A percentile compares a stretch with the other conserved stretches of the same genome.
phyloP scores from a whole-genome alignment of 495 filamentous ascomycete species.

The Talaromyces wortmannii region DNA sequence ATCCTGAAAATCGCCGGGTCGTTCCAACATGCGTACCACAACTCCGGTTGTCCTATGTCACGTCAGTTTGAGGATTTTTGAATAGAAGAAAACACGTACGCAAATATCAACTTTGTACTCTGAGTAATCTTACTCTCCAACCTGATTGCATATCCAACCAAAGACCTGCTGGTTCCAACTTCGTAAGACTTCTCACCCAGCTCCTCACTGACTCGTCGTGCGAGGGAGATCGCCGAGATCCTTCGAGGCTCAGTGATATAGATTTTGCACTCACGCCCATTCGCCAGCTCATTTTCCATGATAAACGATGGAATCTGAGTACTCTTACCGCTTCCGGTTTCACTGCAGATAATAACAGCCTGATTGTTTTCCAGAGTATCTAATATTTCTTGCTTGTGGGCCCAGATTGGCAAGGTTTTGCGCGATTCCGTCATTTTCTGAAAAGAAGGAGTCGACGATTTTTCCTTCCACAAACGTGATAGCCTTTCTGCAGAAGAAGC shows the following conservation, averaged over 20 bases:
- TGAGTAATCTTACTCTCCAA: constrained; percentile 78
- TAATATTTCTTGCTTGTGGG: constrained; percentile 70
- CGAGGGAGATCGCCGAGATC: constrained; percentile 92
- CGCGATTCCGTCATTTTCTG: constrained; percentile 46
- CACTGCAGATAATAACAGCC: constrained; percentile 85
- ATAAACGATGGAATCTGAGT: constrained; percentile 93
- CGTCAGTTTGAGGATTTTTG: not conserved
- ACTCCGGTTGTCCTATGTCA: constrained; percentile 60
- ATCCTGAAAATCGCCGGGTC: constrained; percentile 73
- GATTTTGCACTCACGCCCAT: constrained; percentile 78
- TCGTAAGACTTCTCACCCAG: constrained; percentile 78
- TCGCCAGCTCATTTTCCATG: constrained; percentile 76
- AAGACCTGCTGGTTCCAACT: constrained; percentile 70
- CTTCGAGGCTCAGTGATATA: constrained; percentile 94
- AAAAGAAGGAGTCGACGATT: constrained; percentile 50
- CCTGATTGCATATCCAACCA: constrained; percentile 91
- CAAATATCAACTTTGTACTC: constrained; percentile 80
- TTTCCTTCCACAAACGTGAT: constrained; percentile 63
- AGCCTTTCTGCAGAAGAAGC: constrained; percentile 45
- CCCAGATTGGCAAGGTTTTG: constrained; percentile 81
- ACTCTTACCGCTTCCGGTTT: constrained; percentile 96
- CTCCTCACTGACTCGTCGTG: constrained; percentile 87
- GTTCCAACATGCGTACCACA: constrained; percentile 93
- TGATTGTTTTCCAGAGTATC: constrained; percentile 65
- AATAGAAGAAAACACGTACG: constrained; percentile 30